phyloP scores from a whole-genome alignment of 805 yeast species.

The Zygosaccharomyces rouxii region DNA sequence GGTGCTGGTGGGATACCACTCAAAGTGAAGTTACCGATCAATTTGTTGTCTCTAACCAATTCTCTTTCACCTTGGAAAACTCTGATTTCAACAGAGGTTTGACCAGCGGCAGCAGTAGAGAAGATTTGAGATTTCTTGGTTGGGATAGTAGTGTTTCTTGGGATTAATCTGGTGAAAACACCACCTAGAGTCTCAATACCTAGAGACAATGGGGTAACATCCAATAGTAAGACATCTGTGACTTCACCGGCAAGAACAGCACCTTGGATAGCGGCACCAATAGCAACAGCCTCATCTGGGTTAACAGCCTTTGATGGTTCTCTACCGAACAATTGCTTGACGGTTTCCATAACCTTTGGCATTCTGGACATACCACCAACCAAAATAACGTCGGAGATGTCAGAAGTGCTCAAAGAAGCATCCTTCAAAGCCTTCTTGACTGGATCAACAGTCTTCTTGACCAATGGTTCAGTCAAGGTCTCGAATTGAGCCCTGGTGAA shows the following conservation, averaged over 20 bases:
- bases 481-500: constrained; percentile 72
- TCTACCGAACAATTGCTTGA: constrained; percentile 67
- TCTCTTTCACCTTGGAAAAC: constrained; percentile 99
- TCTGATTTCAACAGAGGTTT: constrained; percentile 94
- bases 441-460: constrained; percentile 69
- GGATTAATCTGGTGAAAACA: constrained; percentile 85
- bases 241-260: constrained; percentile 95
- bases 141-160: constrained; percentile 93
- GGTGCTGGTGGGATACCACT: constrained; percentile 87
- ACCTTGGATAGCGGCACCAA: constrained; percentile 98
- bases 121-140: constrained; percentile 94
- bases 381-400: constrained; percentile 68
- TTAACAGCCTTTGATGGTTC: constrained; percentile 88
- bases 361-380: constrained; percentile 91
- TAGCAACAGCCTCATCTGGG: constrained; percentile 92
- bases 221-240: constrained; percentile 83
- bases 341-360: constrained; percentile 75
- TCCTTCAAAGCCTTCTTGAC: constrained; percentile 74
- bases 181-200: constrained; percentile 99
- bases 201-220: constrained; percentile 79
- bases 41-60: constrained; percentile 94
- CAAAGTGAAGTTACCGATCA: constrained; percentile 93
- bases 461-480: constrained; percentile 60
- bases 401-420: constrained; percentile 61
- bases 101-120: constrained; percentile 95